A percentile compares a stretch with the other conserved stretches of the same genome.
phyloP scores from a whole-genome alignment of 177 flowering plant genomes.

The Vitis hybrid region DNA sequence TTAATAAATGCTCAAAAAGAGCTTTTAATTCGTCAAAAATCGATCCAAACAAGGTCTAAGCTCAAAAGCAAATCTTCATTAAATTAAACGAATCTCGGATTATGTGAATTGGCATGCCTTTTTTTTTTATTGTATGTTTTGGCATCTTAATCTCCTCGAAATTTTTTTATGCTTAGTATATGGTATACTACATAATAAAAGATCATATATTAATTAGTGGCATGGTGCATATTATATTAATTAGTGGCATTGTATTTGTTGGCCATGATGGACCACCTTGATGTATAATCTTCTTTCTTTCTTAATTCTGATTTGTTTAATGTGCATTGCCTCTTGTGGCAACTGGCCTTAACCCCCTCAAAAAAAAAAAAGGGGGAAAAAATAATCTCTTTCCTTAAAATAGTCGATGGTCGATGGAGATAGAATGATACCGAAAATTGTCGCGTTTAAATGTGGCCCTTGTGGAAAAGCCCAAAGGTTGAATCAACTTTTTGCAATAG shows the following conservation, averaged over 20 bases:
- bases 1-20: no score
- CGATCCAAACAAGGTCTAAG: not conserved
- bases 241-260: conserved; percentile 13
- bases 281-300: not conserved
- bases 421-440: no score
- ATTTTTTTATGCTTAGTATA: conserved; percentile 10
- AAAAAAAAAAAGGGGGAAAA: no score
- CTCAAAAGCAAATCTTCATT: not conserved
- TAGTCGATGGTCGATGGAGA: no score
- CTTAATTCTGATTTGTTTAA: not conserved
- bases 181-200: not conserved
- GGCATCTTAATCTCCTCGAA: conserved; percentile 39
- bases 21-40: no score
- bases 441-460: no score
- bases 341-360: no score
- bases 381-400: no score
- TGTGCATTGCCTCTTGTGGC: not conserved
- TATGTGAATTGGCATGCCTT: conserved; percentile 9
- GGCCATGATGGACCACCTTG: conserved; percentile 9
- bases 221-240: conserved; percentile 4
- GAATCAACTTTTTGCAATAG: no score
- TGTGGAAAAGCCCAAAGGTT: no score
- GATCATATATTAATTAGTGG: conserved; percentile 2
- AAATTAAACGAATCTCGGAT: conserved; percentile 5
- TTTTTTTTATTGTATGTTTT: not conserved